A percentile compares a stretch with the other conserved stretches of the same genome.
phyloP scores from a whole-genome alignment of 2,329 filamentous ascomycete species.

The Colletotrichum musae region DNA sequence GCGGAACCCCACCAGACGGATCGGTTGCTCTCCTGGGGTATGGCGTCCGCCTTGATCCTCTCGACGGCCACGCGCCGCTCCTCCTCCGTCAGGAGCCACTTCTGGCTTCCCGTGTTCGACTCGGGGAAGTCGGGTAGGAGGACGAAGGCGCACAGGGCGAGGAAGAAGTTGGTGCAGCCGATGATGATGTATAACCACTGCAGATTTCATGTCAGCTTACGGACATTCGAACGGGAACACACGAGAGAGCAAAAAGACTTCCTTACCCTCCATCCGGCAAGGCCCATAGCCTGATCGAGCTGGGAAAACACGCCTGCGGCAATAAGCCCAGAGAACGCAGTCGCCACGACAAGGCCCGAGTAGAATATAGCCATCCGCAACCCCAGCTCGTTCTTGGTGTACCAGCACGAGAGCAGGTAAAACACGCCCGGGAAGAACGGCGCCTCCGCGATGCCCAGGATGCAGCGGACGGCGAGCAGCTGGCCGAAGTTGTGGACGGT shows the following conservation, averaged over 20 bases:
- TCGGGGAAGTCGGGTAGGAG: conserved; percentile 47
- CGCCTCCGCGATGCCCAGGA: conserved; percentile 18
- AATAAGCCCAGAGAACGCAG: conserved; percentile 45
- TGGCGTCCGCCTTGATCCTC: conserved; percentile 51
- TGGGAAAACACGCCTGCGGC: conserved; percentile 42
- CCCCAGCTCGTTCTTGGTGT: conserved; percentile 45
- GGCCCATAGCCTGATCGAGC: conserved; percentile 43
- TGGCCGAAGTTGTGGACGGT: conserved; percentile 13
- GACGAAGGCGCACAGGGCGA: conserved; percentile 24
- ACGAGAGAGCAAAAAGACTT: too few relatives aligned
- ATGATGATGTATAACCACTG: conserved; percentile 86
- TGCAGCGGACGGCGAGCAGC: conserved; percentile 7
- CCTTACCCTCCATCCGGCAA: conserved; percentile 51
- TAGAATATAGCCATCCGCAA: conserved; percentile 46
- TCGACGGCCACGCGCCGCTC: conserved; percentile 57
- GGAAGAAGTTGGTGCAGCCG: conserved; percentile 56
- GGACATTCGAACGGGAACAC: too few relatives aligned
- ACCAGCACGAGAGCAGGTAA: conserved; percentile 62
- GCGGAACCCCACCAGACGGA: conserved; percentile 54
- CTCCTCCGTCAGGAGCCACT: conserved; percentile 49
- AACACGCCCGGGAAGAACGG: conserved; percentile 50
- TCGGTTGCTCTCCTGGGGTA: conserved; percentile 42
- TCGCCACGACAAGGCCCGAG: conserved; percentile 42
- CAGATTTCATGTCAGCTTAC: background rate
- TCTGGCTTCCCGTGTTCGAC: conserved; percentile 46